Evolutionary conservation across 2,329 filamentous ascomycete species (phyloP).

Genomic region (Sclerotinia spermophila): DNA sequence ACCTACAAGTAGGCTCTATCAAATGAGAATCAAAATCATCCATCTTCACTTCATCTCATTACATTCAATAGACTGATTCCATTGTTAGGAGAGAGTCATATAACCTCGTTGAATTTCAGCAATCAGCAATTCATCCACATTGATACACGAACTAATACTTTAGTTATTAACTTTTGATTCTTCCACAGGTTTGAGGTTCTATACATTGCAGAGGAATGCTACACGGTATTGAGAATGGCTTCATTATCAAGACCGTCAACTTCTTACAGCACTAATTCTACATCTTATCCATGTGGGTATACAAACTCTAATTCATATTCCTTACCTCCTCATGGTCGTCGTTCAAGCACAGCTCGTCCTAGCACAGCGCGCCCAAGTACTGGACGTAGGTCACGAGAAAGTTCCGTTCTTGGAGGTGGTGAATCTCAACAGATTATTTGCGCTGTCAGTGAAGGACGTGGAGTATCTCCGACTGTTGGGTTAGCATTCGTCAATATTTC

Average conservation of each 20-base stretch:
- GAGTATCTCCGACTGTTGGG: slow-evolving; percentile 78
- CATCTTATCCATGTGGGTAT: slow-evolving; percentile 30
- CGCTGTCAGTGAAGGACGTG: slow-evolving; percentile 82
- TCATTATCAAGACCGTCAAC: slow-evolving; percentile 28
- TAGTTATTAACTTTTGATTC: slow-evolving; percentile 1
- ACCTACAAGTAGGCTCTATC: neutral
- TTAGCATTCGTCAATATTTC: slow-evolving; percentile 84
- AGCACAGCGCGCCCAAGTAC: slow-evolving; percentile 35
- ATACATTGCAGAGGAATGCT: neutral
- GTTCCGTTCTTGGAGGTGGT: slow-evolving; percentile 40
- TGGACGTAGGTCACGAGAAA: slow-evolving; percentile 32
- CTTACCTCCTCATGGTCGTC: slow-evolving; percentile 21
- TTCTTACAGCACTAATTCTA: slow-evolving; percentile 30
- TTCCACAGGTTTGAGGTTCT: neutral
- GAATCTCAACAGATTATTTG: slow-evolving; percentile 75
- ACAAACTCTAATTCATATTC: slow-evolving; percentile 34
- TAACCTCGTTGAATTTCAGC: neutral
- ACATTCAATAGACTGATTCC: neutral
- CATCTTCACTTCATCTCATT: neutral
- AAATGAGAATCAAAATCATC: neutral
- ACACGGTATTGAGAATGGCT: slow-evolving; percentile 18
- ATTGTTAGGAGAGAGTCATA: neutral
- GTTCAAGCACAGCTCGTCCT: slow-evolving; percentile 31
- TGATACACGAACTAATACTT: slow-evolving; percentile 23
- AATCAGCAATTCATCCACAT: slow-evolving; percentile 5